Conservation (phyloP, 768 basidiomycete species). For the Zangia roseola region DNA sequence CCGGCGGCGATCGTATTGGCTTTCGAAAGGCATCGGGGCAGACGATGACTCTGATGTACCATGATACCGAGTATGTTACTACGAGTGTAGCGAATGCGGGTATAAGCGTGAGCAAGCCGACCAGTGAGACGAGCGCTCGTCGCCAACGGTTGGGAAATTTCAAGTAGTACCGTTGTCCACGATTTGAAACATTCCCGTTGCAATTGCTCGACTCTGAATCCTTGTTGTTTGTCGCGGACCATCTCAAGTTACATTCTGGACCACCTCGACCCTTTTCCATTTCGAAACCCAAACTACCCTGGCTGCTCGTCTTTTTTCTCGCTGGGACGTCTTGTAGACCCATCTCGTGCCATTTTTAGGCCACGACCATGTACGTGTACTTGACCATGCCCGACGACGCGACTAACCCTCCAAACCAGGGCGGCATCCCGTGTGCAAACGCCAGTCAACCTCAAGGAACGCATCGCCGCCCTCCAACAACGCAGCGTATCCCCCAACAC, state of each 20-base stretch:
- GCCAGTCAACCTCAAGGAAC: slow-evolving; percentile 67
- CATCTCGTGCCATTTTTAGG: background rate
- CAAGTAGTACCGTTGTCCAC: slow-evolving; percentile 4
- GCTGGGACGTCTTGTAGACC: slow-evolving; percentile 23
- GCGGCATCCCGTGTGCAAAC: slow-evolving; percentile 27
- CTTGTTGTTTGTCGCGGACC: background rate
- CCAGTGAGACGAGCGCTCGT: background rate
- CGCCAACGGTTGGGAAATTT: background rate
- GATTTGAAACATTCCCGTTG: background rate
- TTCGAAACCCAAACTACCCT: slow-evolving; percentile 14
- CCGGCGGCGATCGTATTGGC: slow-evolving; percentile 52
- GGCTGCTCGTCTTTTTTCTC: slow-evolving; percentile 18
- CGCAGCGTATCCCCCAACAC: slow-evolving; percentile 33
- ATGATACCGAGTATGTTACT: background rate
- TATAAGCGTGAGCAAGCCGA: slow-evolving; percentile 1
- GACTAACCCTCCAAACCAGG: slow-evolving; percentile 25
- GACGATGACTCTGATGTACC: background rate
- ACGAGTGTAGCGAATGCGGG: slow-evolving; percentile 1
- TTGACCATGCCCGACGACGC: background rate
- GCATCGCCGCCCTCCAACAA: slow-evolving; percentile 80
- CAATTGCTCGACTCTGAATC: background rate
- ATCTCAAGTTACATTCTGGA: slow-evolving; percentile 7
- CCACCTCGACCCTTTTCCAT: slow-evolving; percentile 10
- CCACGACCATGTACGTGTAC: slow-evolving; percentile 23
- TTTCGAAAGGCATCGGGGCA: slow-evolving; percentile 51